Base-by-base conservation (phyloP, 108 stramenopile genomes). In the Nannochloropsis salina region DNA sequence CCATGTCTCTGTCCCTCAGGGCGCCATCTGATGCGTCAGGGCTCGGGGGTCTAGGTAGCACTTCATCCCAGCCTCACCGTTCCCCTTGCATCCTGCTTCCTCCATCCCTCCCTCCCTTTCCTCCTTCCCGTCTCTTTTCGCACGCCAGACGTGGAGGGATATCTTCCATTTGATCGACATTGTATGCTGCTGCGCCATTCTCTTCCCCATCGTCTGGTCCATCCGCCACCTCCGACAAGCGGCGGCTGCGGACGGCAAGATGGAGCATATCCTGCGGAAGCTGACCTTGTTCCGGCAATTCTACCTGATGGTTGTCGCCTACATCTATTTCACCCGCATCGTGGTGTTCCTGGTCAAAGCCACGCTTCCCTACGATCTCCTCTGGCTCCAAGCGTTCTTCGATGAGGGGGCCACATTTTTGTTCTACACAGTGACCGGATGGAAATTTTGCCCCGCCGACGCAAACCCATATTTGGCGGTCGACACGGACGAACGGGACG, bases 291-390 rank as follows among this genome's bases (percentile, higher is more conserved):
- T 99, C 87, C 95, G 96, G 80, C 91, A 92, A 42, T 98, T 99
- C 88, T 99, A 98, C 88, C 80, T 97, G 2, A 84, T 98, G 82
- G 97, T 97, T 21, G 93, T 98, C 42, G 92, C 90, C 2, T 99
- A 98, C 86, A 93, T 99, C 81, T 99, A 99, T 89, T 93, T 95
- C 85, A 98, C 99, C 22, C 93, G 99, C 9, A 96, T 99, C 89
- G 92, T 94, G 47, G 96, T 97, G 9, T 97, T 94, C 88, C 90
- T 99, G 11, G 93, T 98, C 84, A 90, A 93, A 3, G 93, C 96
- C 8, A 90, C 90, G 42, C 87, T 99, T 44, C 93, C 93, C 43
- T 99, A 95, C 88, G 89, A 93, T 41, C 91, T 94, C 84, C 90
- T 94, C 41, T 99, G 97, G 96, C 84, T 98, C n/a, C 90, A 94